phyloP scores from a whole-genome alignment of 306 rosid species.

The Rosa chinensis region DNA sequence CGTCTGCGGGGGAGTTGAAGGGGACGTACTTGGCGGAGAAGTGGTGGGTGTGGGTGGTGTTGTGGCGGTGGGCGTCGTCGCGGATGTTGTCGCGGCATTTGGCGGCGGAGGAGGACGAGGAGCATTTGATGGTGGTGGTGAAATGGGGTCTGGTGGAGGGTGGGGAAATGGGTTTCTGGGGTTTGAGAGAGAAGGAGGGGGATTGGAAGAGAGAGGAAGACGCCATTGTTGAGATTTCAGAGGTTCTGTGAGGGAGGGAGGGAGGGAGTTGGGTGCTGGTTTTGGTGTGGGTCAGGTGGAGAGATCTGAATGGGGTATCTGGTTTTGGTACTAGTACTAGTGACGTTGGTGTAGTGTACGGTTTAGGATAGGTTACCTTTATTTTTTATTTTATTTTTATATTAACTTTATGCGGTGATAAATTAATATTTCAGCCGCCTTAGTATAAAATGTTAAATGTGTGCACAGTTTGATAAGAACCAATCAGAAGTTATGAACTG shows the following conservation, averaged over 20 bases:
- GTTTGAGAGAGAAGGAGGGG: slow-evolving; percentile 29
- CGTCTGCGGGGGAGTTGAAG: slow-evolving; percentile 36
- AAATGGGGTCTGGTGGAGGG: slow-evolving; percentile 26
- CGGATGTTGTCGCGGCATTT: slow-evolving; percentile 57
- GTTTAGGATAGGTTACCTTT: not conserved
- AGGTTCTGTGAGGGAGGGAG: not conserved
- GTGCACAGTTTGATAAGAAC: no score
- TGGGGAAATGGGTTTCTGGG: slow-evolving; percentile 4
- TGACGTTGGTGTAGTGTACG: not conserved
- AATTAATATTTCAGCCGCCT: no score
- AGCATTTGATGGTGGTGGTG: slow-evolving; percentile 16
- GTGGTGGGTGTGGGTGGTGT: slow-evolving; percentile 37
- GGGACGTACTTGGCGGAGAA: slow-evolving; percentile 86
- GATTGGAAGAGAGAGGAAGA: slow-evolving; percentile 38
- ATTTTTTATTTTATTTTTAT: no score
- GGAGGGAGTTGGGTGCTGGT: no score
- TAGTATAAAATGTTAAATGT: no score
- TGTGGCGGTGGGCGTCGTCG: slow-evolving; percentile 75
- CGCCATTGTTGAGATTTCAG: slow-evolving; percentile 30
- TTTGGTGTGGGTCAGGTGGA: not conserved
- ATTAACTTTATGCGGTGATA: no score
- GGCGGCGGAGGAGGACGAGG: slow-evolving; percentile 47
- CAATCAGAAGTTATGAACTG: no score
- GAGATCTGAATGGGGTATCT: not conserved
- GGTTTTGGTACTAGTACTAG: not conserved